A percentile compares a stretch with the other conserved stretches of the same genome.
These are phyloP conservation scores for Penicillium goetzii DNA, from an alignment of 495 filamentous ascomycete species.

Conservation along the genomic window DNA sequence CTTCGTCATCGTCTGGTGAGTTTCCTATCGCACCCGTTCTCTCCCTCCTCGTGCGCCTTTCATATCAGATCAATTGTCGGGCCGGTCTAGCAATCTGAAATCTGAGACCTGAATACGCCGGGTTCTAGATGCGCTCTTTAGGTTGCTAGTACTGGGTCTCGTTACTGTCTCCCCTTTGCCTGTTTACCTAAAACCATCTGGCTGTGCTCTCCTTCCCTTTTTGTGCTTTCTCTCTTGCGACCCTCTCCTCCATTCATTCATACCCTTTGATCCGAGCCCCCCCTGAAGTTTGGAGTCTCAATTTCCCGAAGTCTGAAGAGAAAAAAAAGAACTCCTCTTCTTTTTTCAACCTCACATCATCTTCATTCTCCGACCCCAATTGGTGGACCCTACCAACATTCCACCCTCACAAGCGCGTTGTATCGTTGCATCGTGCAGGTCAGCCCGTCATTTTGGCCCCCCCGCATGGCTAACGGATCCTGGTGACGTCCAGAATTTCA, in stretches of 20 bases:
- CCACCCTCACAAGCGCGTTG: background rate
- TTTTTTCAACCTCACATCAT: background rate
- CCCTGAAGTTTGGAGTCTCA: background rate
- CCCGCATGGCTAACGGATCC: conserved; percentile 28
- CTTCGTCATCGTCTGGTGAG: conserved; percentile 35
- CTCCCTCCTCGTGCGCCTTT: background rate
- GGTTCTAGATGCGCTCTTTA: conserved; percentile 23
- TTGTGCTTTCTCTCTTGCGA: conserved; percentile 7
- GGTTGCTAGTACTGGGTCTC: conserved; percentile 1
- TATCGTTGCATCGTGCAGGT: conserved; percentile 22
- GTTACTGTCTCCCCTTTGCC: conserved; percentile 12
- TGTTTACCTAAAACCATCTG: conserved; percentile 11
- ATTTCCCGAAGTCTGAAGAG: background rate
- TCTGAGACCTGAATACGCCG: conserved; percentile 10
- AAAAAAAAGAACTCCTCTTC: background rate
- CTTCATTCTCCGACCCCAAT: conserved; percentile 4
- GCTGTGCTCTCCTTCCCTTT: conserved; percentile 2
- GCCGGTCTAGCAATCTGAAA: conserved; percentile 19
- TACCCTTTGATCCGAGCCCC: background rate
- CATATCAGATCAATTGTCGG: conserved; percentile 6
- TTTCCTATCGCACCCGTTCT: conserved; percentile 15
- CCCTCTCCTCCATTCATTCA: conserved; percentile 3
- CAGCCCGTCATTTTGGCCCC: conserved; percentile 17
- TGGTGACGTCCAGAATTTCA: conserved; percentile 37
- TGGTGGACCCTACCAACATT: conserved; percentile 14